A percentile compares a stretch with the other conserved stretches of the same genome.
Evolutionary conservation across 768 basidiomycete species (phyloP).

Genomic region (Lentinula guzmanii): DNA sequence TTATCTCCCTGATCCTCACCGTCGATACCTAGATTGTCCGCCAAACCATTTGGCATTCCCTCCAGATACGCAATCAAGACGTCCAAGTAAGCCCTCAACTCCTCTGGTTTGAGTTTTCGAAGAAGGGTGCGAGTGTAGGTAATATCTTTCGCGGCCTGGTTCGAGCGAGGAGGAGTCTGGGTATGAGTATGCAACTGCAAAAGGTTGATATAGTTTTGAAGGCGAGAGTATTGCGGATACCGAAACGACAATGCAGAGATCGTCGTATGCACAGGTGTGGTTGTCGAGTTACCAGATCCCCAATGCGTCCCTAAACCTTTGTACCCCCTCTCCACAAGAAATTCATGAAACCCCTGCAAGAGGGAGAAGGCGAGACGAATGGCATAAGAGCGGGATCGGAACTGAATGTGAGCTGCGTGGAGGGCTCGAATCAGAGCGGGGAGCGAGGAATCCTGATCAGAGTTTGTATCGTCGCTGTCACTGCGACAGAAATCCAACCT

Average conservation of each 20-base stretch:
- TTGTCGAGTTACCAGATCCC: conserved; percentile 6
- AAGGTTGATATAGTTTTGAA: conserved; percentile 2
- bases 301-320: conserved; percentile 25
- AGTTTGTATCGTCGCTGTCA: neutral
- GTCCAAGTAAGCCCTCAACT: neutral
- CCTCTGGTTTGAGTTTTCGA: neutral
- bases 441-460: conserved; percentile 11
- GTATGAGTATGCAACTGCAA: neutral
- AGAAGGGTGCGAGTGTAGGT: neutral
- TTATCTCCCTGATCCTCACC: neutral
- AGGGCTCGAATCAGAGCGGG: conserved; percentile 26
- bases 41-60: neutral
- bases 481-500: conserved; percentile 18
- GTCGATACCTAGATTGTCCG: neutral
- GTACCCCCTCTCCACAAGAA: conserved; percentile 38
- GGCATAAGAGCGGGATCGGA: conserved; percentile 23
- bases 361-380: conserved; percentile 45
- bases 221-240: neutral
- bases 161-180: neutral
- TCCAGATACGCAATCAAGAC: neutral
- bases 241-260: neutral
- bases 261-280: neutral
- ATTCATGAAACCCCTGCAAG: conserved; percentile 34
- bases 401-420: conserved; percentile 28
- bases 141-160: neutral